Conservation (phyloP, 257 asterid species). For the Primulina eburnea region DNA sequence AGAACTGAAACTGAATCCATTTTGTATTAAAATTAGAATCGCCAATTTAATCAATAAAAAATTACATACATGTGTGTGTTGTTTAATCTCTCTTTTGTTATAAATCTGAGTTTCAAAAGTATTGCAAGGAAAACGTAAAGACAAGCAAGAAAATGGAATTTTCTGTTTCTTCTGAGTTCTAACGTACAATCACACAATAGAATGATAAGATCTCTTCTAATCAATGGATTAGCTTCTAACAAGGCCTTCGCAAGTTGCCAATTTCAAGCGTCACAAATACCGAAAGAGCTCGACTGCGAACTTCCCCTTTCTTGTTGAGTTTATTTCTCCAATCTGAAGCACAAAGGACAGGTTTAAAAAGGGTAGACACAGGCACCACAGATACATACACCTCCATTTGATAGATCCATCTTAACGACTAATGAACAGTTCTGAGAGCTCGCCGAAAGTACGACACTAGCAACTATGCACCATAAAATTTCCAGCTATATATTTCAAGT, state of each 20-base stretch:
- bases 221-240: background rate
- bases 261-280: slow-evolving; percentile 37
- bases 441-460: background rate
- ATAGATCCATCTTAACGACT: no score
- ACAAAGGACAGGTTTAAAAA: slow-evolving; percentile 10
- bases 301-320: slow-evolving; percentile 71
- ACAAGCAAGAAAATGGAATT: background rate
- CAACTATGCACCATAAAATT: background rate
- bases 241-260: background rate
- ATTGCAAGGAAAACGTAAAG: no score
- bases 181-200: background rate
- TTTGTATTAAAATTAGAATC: no score
- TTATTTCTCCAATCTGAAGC: slow-evolving; percentile 75
- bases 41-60: no score
- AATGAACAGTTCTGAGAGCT: background rate
- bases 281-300: slow-evolving; percentile 74
- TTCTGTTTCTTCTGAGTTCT: background rate
- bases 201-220: background rate
- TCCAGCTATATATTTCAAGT: background rate
- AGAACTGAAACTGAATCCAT: no score
- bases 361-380: background rate
- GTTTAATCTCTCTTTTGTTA: no score
- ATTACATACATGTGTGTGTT: no score
- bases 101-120: no score
- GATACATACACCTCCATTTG: background rate